Base-by-base conservation (phyloP, 805 yeast species). In the Metschnikowia drakensbergensis region DNA sequence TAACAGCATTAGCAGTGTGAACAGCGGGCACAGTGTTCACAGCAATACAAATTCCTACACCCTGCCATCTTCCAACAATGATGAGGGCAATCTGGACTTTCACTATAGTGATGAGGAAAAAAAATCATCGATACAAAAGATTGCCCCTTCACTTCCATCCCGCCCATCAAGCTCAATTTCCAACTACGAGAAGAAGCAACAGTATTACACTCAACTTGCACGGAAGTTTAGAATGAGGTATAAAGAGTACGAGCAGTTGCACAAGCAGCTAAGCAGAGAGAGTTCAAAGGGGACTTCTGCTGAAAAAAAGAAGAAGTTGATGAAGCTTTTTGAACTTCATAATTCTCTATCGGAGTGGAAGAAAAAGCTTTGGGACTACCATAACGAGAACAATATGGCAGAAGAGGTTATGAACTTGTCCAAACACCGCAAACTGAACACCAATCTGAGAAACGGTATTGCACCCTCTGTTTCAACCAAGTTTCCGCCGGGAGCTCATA, bases 331-430 rank as follows among this genome's bases (percentile, higher is more conserved):
- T 57, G 74, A 74, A 44, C 58, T 82, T 63, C 86, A 82, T 61
- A 72, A 72, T 30, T 69, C 71, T 37, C 63, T 82, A 44, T 71
- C 77, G 17, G 71, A 72, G 36, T 80, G 84, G 84, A 82, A 82
- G 61, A 71, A 69, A 50, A 69, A 74, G 54, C 66, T 82, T 17
- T 80, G 84, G 84, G 78, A 74, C 50, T 54, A 51, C 54, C 69
- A 70, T 49, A 60, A 63, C 42, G 71, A 68, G 41, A 55, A 55
- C 40, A 68, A 59, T 52, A 54, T 60, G 52, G 68, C 68, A 46
- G 54, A 61, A 34, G 58, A 63, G 9, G 65, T 71, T 44, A 69
- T 68, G 74, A 60, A 58, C 35, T 59, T 71, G 37, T 60, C 68
- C n/a, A 68, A 68, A 53, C 75, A 71, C 57, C 68, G 69, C 45